These are phyloP conservation scores for Paracamarosporium sp. DNA, from an alignment of 2,329 filamentous ascomycete genomes.

Conservation along the genomic window DNA sequence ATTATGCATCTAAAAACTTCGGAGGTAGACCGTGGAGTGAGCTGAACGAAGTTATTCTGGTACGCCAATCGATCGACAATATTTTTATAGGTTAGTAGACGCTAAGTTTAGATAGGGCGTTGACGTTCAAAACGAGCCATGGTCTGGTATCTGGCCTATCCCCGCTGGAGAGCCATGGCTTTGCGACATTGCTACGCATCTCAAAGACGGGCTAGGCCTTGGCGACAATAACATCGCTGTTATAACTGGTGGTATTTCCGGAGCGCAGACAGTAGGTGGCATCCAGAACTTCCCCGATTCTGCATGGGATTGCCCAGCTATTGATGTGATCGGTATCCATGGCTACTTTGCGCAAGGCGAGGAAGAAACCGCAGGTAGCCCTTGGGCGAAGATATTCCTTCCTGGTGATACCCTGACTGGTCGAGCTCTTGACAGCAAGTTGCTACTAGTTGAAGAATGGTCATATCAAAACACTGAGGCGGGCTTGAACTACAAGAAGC, in stretches of 20 bases:
- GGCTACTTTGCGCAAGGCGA: conserved; percentile 35
- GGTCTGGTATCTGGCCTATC: conserved; percentile 43
- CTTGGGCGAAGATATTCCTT: conserved; percentile 43
- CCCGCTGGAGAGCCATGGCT: conserved; percentile 43
- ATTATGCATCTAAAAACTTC: conserved; percentile 45
- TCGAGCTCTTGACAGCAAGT: conserved; percentile 31
- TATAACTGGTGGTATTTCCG: conserved; percentile 44
- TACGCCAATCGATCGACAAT: conserved; percentile 14
- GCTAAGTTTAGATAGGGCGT: conserved; percentile 31
- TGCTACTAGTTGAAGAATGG: conserved; percentile 45
- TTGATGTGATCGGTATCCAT: conserved; percentile 45
- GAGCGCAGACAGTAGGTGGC: conserved; percentile 28
- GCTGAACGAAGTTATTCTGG: conserved; percentile 40
- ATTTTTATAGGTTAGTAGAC: background rate
- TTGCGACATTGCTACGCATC: conserved; percentile 41
- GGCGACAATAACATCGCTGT: conserved; percentile 39
- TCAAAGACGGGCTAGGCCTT: conserved; percentile 36
- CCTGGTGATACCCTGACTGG: conserved; percentile 42
- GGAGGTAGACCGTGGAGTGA: conserved; percentile 35
- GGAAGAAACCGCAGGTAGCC: conserved; percentile 35
- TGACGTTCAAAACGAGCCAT: conserved; percentile 44
- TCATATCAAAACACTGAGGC: conserved; percentile 31
- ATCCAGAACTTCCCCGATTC: conserved; percentile 41
- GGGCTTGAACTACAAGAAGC: conserved; percentile 38
- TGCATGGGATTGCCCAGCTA: conserved; percentile 37